Evolutionary conservation across 2,329 filamentous ascomycete species (phyloP).

Genomic region (Pseudovirgaria hyperparasitica): DNA sequence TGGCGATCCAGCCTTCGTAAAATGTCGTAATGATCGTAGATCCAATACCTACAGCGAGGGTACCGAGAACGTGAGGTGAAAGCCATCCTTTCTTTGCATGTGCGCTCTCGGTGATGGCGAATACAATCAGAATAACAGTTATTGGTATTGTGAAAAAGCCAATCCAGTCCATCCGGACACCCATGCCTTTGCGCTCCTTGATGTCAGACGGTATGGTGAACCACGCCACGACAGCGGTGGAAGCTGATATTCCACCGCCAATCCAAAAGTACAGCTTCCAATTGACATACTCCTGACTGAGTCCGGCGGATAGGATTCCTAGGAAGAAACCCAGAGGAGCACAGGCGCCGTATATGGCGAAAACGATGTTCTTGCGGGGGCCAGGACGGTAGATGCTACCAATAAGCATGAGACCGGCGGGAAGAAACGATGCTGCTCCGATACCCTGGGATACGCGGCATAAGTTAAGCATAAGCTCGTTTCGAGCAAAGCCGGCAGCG

Average conservation of each 20-base stretch:
- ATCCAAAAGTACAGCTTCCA: constrained; percentile 63
- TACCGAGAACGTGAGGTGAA: constrained; percentile 53
- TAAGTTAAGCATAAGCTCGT: constrained; percentile 20
- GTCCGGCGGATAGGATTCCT: constrained; percentile 53
- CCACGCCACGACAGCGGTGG: constrained; percentile 1
- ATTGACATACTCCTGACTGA: constrained; percentile 39
- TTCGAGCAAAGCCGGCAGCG: constrained; percentile 17
- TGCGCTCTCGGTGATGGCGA: constrained; percentile 55
- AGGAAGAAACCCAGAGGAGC: constrained; percentile 43
- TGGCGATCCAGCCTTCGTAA: constrained; percentile 54
- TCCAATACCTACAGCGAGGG: constrained; percentile 46
- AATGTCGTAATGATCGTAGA: constrained; percentile 47
- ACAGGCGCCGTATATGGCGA: constrained; percentile 34
- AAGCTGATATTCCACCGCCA: constrained; percentile 32
- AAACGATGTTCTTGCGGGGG: constrained; percentile 21
- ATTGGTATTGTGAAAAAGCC: constrained; percentile 49
- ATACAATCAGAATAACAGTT: constrained; percentile 57
- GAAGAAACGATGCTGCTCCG: constrained; percentile 19
- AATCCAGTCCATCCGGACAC: constrained; percentile 55
- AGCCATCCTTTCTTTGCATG: constrained; percentile 53
- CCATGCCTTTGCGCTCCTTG: constrained; percentile 19
- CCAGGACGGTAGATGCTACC: constrained; percentile 21
- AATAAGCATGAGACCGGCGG: constrained; percentile 16
- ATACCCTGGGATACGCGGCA: constrained; percentile 20
- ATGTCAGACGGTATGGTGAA: constrained; percentile 1